Evolutionary conservation across 2,329 filamentous ascomycete species (phyloP), one percentile per base, ranked within the genome.

Genomic region (Aureobasidium melanogenum): DNA sequence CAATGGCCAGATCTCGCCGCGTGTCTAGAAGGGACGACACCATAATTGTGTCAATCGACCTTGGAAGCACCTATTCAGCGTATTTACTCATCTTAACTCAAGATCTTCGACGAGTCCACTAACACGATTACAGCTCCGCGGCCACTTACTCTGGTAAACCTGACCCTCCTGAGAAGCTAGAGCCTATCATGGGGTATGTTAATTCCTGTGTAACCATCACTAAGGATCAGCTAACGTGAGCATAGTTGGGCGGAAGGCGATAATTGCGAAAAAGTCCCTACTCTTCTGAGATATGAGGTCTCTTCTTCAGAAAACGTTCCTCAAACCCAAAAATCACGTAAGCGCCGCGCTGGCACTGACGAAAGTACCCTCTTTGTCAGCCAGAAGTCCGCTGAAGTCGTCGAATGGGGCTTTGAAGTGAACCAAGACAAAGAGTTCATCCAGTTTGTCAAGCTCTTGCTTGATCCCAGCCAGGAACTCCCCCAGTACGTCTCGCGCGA

Each of bases 251-350:
- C 7, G 2, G 51, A n/a, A 3, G 51, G 51, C 7, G 17, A 88
- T 0, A 88, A 88, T 28, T 88, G 88, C 34, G 91, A 92, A 69
- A 88, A 88, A 68, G 91, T 92, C 74, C 92, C 89, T n/a, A 91
- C 88, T 1, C 51, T 30, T 4, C 7, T 43, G 1, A 6, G 17
- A 38, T 89, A 93, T 77, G 93, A 93, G 77, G 88, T 92, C 2
- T 88, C 89, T 1, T 91, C 88, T 15, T n/a, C n/a, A n/a, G 88
- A 92, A 72, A 85, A 6, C 54, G 36, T 30, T 3, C 19, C 54
- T 19, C 14, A 5, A 10, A 34, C 88, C 92, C 28, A 83, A 26
- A 4, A n/a, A 84, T 67, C 79, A 14, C 38, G 85, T 85, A 67
- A 34, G 73, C 30, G 24, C 43, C 46, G 60, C 46, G 50, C 52